These are phyloP conservation scores for Metschnikowia baotianmanensis DNA, from an alignment of 805 yeast genomes.

Conservation along the genomic window DNA sequence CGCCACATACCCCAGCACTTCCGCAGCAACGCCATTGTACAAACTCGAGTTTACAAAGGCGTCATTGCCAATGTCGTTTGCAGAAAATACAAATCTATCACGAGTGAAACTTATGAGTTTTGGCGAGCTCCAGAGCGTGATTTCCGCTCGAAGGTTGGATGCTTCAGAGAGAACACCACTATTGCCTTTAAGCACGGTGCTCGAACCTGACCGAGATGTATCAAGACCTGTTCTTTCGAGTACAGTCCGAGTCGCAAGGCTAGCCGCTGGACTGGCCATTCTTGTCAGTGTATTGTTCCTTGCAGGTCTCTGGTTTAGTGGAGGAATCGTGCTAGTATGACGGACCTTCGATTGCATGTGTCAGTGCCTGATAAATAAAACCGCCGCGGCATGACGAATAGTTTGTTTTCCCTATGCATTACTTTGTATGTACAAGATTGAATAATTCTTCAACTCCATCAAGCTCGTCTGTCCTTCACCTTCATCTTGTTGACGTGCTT, in stretches of 20 bases:
- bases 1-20: constrained; percentile 2
- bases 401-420: neutral
- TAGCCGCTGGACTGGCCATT: constrained; percentile 10
- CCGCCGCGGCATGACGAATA: too few relatives aligned
- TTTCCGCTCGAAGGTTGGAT: constrained; percentile 2
- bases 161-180: constrained; percentile 6
- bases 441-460: neutral
- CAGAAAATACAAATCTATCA: neutral
- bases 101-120: neutral
- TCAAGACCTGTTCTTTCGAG: neutral
- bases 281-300: constrained; percentile 8
- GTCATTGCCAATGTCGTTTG: constrained; percentile 2
- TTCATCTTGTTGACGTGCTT: constrained; percentile 79
- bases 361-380: too few relatives aligned
- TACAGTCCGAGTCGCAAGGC: neutral
- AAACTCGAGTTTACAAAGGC: neutral
- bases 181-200: constrained; percentile 3
- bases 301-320: constrained; percentile 8
- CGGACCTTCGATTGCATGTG: too few relatives aligned
- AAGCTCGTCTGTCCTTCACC: constrained; percentile 79
- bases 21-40: neutral
- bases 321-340: constrained; percentile 6
- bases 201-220: neutral
- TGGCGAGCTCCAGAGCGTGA: constrained; percentile 3
- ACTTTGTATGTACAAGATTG: constrained; percentile 7